Conservation (phyloP, 1,284 basidiomycete genomes). For the Naganishia sp. region DNA sequence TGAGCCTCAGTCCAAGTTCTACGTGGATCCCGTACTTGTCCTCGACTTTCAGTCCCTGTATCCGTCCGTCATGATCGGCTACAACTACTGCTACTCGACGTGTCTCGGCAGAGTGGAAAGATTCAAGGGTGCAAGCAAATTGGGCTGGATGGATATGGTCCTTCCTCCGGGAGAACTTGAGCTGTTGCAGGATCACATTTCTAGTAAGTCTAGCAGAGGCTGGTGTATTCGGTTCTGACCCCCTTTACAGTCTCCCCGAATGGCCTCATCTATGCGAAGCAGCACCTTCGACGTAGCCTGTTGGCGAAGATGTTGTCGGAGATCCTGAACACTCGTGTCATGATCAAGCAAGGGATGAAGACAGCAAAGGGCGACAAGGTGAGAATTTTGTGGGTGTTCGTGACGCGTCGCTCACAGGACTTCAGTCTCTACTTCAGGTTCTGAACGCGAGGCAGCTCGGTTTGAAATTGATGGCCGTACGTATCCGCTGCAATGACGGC, state of each 20-base stretch:
- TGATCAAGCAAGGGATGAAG: slow-evolving; percentile 97
- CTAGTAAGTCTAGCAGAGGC: slow-evolving; percentile 57
- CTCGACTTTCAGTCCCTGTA: slow-evolving; percentile 96
- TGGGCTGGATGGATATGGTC: slow-evolving; percentile 74
- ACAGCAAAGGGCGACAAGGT: slow-evolving; percentile 73
- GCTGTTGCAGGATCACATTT: slow-evolving; percentile 70
- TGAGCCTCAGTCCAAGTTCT: slow-evolving; percentile 91
- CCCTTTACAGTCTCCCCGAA: slow-evolving; percentile 76
- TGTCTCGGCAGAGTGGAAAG: slow-evolving; percentile 83
- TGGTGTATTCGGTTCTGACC: not conserved
- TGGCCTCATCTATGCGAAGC: slow-evolving; percentile 90
- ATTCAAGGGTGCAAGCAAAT: slow-evolving; percentile 84
- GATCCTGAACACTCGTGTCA: slow-evolving; percentile 91
- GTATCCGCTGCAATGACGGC: slow-evolving; percentile 25
- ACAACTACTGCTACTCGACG: slow-evolving; percentile 96
- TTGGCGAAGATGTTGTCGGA: slow-evolving; percentile 90
- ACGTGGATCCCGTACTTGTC: slow-evolving; percentile 85
- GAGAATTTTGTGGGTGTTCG: slow-evolving; percentile 9
- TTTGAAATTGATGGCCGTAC: slow-evolving; percentile 69
- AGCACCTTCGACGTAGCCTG: slow-evolving; percentile 77
- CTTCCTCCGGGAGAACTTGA: slow-evolving; percentile 69
- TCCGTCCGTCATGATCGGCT: slow-evolving; percentile 96
- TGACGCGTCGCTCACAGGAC: not conserved
- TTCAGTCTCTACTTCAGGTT: slow-evolving; percentile 69
- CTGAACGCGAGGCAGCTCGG: slow-evolving; percentile 85